These are phyloP conservation scores for Diaporthe velutina DNA, from an alignment of 2,329 filamentous ascomycete genomes.

Conservation along the genomic window DNA sequence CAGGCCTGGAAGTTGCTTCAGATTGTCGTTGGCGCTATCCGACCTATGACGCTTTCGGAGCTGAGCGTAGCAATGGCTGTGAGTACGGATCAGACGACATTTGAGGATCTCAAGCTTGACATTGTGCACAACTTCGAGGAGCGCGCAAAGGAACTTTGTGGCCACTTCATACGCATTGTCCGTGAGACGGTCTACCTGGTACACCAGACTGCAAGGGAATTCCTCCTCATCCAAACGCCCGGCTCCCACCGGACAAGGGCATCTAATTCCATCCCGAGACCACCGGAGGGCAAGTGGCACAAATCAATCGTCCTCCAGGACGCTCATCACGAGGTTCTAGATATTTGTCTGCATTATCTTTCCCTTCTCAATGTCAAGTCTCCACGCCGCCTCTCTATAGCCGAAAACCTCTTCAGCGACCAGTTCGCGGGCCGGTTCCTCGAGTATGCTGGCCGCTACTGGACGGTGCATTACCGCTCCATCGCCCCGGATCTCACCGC, in stretches of 20 bases:
- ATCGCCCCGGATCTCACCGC: conserved; percentile 9
- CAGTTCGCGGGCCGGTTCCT: conserved; percentile 15
- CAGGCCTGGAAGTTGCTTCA: conserved; percentile 40
- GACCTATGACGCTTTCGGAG: conserved; percentile 41
- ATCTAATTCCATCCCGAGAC: too few relatives aligned
- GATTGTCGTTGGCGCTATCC: conserved; percentile 39
- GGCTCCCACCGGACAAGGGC: not conserved
- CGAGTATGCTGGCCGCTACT: conserved; percentile 22
- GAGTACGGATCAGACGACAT: not conserved
- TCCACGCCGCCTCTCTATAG: conserved; percentile 5
- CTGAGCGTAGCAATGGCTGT: conserved; percentile 41
- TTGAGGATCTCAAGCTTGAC: conserved; percentile 40
- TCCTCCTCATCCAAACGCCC: conserved; percentile 37
- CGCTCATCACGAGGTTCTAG: conserved; percentile 1
- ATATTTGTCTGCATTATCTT: conserved; percentile 23
- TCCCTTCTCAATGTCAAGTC: conserved; percentile 22
- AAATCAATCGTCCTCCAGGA: conserved; percentile 1
- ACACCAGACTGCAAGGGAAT: conserved; percentile 44
- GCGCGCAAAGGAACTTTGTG: conserved; percentile 40
- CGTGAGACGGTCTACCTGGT: conserved; percentile 42
- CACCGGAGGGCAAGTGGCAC: conserved; percentile 15
- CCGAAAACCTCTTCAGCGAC: conserved; percentile 23
- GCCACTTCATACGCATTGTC: conserved; percentile 40
- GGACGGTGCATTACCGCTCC: conserved; percentile 15
- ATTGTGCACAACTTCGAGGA: conserved; percentile 41